Conservation (phyloP, 768 basidiomycete species). For the Collybiopsis confluens region DNA sequence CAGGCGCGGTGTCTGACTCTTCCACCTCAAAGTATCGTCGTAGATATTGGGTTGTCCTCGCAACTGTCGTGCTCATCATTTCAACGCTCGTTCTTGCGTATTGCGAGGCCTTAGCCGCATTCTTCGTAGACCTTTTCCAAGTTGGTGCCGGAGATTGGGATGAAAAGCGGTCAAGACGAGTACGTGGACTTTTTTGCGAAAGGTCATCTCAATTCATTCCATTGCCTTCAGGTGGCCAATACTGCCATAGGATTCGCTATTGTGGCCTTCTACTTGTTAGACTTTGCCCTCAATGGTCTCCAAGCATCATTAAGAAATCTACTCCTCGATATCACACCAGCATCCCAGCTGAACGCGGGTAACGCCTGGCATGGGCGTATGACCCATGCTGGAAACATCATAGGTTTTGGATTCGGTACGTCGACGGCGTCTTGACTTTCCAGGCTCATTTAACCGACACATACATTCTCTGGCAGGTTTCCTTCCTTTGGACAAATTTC, state of each 20-base stretch:
- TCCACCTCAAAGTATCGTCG: constrained; percentile 88
- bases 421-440: not conserved
- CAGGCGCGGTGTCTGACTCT: constrained; percentile 93
- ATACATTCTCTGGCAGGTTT: constrained; percentile 73
- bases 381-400: constrained; percentile 94
- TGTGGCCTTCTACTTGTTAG: constrained; percentile 86
- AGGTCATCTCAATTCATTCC: not conserved
- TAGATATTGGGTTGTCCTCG: constrained; percentile 89
- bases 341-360: constrained; percentile 84
- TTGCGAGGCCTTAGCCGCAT: constrained; percentile 65
- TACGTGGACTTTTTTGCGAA: constrained; percentile 17
- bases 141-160: constrained; percentile 86
- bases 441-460: constrained; percentile 6
- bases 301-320: constrained; percentile 92
- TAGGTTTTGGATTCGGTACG: constrained; percentile 89
- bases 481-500: constrained; percentile 77
- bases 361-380: constrained; percentile 99
- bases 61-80: constrained; percentile 73
- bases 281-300: constrained; percentile 95
- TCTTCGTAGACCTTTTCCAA: constrained; percentile 74
- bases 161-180: constrained; percentile 60
- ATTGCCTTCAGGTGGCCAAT: constrained; percentile 46
- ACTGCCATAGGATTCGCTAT: constrained; percentile 85
- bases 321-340: constrained; percentile 86
- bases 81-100: constrained; percentile 82